These are phyloP conservation scores for Vigna hirtella DNA, from an alignment of 306 rosid genomes.

Conservation along the genomic window DNA sequence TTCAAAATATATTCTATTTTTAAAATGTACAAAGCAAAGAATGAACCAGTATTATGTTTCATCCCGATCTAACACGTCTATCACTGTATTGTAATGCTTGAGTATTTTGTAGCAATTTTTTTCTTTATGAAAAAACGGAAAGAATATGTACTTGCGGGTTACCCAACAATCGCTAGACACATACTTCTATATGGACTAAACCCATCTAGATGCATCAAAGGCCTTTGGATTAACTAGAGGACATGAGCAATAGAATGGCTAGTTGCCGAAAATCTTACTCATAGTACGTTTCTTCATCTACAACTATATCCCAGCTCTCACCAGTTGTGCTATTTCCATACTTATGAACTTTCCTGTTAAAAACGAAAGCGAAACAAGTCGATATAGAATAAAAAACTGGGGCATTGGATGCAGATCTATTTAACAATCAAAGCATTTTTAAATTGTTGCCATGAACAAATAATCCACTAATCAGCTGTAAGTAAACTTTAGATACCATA, in stretches of 20 bases:
- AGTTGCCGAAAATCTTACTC: conserved; percentile 61
- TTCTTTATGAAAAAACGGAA: not conserved
- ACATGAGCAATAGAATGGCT: not conserved
- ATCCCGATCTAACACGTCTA: not conserved
- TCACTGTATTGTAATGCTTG: not conserved
- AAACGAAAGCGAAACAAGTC: conserved; percentile 35
- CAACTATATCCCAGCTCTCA: conserved; percentile 96
- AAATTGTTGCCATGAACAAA: conserved; percentile 33
- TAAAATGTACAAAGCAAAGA: not conserved
- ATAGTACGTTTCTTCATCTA: conserved; percentile 93
- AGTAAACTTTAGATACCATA: conserved; percentile 45
- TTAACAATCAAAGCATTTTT: conserved; percentile 17
- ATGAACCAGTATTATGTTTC: not conserved
- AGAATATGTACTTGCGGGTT: not conserved
- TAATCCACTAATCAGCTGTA: conserved; percentile 30
- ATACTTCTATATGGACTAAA: not conserved
- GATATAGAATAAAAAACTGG: conserved; percentile 1
- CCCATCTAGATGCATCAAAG: conserved; percentile 16
- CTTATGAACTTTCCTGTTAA: conserved; percentile 92
- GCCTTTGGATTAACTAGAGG: not conserved
- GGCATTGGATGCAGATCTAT: conserved; percentile 23
- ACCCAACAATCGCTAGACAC: not conserved
- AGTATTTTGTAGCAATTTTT: not conserved
- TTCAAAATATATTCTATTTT: not conserved
- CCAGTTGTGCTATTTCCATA: conserved; percentile 97